These are phyloP conservation scores for Penicillium malachiteum DNA, from an alignment of 495 filamentous ascomycete species.

Conservation along the genomic window DNA sequence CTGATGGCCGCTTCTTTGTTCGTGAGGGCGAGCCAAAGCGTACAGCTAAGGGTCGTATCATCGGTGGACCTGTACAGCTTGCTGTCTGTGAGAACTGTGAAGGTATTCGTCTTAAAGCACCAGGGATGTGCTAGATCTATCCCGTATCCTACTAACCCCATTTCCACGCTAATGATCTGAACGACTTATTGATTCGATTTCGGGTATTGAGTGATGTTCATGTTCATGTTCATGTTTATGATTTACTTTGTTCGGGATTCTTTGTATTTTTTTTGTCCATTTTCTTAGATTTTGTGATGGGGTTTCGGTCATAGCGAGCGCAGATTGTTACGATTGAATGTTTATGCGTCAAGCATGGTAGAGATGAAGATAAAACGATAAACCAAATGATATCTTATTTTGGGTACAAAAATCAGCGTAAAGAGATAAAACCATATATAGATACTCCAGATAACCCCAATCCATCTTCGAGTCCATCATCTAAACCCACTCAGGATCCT, in stretches of 20 bases:
- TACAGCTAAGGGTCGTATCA: slow-evolving; percentile 48
- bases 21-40: slow-evolving; percentile 55
- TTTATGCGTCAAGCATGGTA: slow-evolving; percentile 10
- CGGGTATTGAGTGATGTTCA: slow-evolving; percentile 9
- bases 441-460: not conserved
- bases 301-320: slow-evolving; percentile 5
- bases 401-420: not conserved
- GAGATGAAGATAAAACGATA: slow-evolving; percentile 15
- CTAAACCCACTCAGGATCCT: slow-evolving; percentile 74
- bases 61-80: slow-evolving; percentile 47
- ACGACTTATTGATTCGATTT: slow-evolving; percentile 21
- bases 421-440: not conserved
- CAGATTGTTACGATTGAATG: slow-evolving; percentile 7
- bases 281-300: slow-evolving; percentile 1
- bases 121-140: slow-evolving; percentile 25
- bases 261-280: slow-evolving; percentile 5
- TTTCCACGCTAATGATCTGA: slow-evolving; percentile 12
- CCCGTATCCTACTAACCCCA: not conserved
- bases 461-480: slow-evolving; percentile 18
- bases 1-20: slow-evolving; percentile 64
- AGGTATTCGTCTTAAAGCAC: slow-evolving; percentile 61
- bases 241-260: not conserved
- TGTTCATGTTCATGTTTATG: slow-evolving; percentile 8
- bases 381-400: not conserved
- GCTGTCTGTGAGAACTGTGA: slow-evolving; percentile 65